Base-by-base conservation (phyloP, 768 basidiomycete genomes). In the Pulveroboletus frians region DNA sequence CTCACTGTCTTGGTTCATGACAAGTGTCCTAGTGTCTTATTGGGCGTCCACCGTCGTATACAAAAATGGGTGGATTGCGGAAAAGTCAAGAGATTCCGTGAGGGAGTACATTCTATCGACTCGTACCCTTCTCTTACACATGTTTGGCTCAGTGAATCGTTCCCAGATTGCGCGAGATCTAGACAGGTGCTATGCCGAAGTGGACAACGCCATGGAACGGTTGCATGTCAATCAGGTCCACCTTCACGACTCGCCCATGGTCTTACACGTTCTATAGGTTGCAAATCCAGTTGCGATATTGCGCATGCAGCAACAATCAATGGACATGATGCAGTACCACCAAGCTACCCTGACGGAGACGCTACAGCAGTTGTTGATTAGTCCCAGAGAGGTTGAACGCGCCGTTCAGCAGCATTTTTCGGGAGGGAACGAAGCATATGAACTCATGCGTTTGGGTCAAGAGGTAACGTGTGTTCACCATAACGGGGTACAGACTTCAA, bases 361-460 rank as follows among this genome's bases (percentile, higher is more conserved):
- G n/a, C 53, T 81, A 9, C 61, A 70, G 4, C 66, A 72, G 32
- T 59, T 74, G 9, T 46, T 77, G 14, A 73, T 68, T 5, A 71
- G 55, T 34, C 65, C 64, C 8, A 64, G 61, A 45, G 73, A 75
- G 44, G 61, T 73, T 14, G 57, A 62, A 34, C 61, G 66, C 17
- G 68, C 77, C 3, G 63, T 67, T 20, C 67, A 73, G 36, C 61
- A 71, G 47, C 74, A 76, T 42, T 53, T 55, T 21, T 67, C 70
- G 36, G 76, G 75, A 3, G 69, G 72, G 23, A 67, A 60, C 39
- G 72, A 60, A 15, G 80, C 75, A 8, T 60, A 72, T 46, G 61
- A 67, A 5, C 65, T 83, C 32, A 82, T 83, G 81, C 69, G 69
- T 40, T 63, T 68, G 20, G 79, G 79, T 9, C 81, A 83, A 66